Base-by-base conservation (phyloP, 2,329 filamentous ascomycete genomes). In the Alternaria solani region DNA sequence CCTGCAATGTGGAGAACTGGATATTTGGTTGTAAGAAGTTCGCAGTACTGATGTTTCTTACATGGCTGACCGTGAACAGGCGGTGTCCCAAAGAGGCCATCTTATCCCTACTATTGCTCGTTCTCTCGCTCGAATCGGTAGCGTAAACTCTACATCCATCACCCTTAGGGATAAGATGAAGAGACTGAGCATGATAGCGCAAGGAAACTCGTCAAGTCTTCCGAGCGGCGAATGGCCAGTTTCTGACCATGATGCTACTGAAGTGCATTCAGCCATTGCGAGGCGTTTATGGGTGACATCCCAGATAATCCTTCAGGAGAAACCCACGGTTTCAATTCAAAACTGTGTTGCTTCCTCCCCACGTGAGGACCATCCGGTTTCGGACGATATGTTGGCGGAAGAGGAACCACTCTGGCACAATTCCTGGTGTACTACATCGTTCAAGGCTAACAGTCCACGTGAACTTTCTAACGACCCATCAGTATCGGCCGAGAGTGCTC, bases 1-100 rank as follows among this genome's bases (percentile, higher is more conserved):
- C 81, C 82, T 4, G 59, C 69, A 5, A 44, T 82, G 28, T 84
- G 78, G 77, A 75, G 73, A 47, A 75, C 77, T 7, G 76, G 72
- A 7, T 79, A 79, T 61, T 62, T 78, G 18, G 56, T 58, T 18
- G 76, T 79, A 69, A 42, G 60, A 42, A 38, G 14, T 41, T 8
- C 26, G 23, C 14, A 6, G 32, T 44, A 8, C 32, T 3, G 16
- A 18, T 26, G 8, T 32, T 57, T 25, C 11, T 3, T 30, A 26
- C 16, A n/a, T 34, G 28, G 18, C 63, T 72, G 9, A 72, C 47
- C 25, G 28, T 28, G 7, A 7, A 28, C 20, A 78, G 76, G 66
- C 72, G 30, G 58, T 78, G 9, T 71, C 73, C 7, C 68, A 73
- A 41, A 71, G 79, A 59, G 71, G 76, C 18, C 67, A 75, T 14